Evolutionary conservation across 192 early-diverging fungal species (phyloP), one percentile per base, ranked within the genome.

Genomic region (Geranomyces variabilis): DNA sequence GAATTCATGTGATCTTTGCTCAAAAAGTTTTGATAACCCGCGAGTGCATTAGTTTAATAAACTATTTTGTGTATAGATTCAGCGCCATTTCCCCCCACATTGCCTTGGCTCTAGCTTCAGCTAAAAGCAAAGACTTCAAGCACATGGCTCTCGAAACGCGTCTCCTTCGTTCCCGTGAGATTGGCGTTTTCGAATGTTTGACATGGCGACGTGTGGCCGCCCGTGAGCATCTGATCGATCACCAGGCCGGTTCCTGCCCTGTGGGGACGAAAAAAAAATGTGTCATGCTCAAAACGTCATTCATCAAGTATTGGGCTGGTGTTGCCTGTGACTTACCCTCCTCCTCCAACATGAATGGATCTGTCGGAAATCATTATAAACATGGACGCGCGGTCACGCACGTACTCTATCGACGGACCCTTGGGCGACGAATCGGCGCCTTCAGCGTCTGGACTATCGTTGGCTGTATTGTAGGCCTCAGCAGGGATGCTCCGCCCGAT

Each of bases 61-160:
- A n/a, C n/a, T n/a, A n/a, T n/a, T n/a, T n/a, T n/a, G n/a, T n/a
- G n/a, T n/a, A n/a, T n/a, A n/a, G n/a, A n/a, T n/a, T n/a, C n/a
- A n/a, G n/a, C n/a, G n/a, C n/a, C n/a, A n/a, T n/a, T n/a, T n/a
- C n/a, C n/a, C n/a, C n/a, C n/a, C n/a, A n/a, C n/a, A n/a, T n/a
- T 41, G 36, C 3, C 36, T 10, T 10, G 36, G 3, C 36, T 41
- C 36, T 10, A 7, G 36, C 36, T 60, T 60, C 58, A 60, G 29
- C 31, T 67, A 58, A 82, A 82, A 12, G 78, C 77, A 73, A 77
- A 82, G 4, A 81, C 69, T 53, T 82, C 81, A 4, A 82, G 57
- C 26, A 57, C 66, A n/a, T 76, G 67, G 31, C 70, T 75, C 21
- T 82, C 81, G 49, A 81, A 82, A 3, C 63, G 17, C 63, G 36